These are phyloP conservation scores for Wickerhamomyces tratensis DNA, from an alignment of 805 yeast species.

Conservation along the genomic window DNA sequence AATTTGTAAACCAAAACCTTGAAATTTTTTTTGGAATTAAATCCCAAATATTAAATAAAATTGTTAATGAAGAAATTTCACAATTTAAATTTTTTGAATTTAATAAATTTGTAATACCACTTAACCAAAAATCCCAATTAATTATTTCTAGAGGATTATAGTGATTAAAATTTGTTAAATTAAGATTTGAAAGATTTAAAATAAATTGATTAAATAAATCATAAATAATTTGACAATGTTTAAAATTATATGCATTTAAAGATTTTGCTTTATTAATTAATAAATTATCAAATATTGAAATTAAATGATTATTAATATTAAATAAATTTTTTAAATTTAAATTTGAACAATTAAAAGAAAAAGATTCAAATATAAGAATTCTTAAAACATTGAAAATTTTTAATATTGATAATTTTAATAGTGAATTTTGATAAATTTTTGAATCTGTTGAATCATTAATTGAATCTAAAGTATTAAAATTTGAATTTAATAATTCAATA, in stretches of 20 bases:
- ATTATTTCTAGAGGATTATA: conserved; percentile 17
- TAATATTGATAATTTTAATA: conserved; percentile 3
- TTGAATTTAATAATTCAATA: conserved; percentile 10
- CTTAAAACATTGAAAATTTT: conserved; percentile 6
- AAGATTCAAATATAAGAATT: conserved; percentile 1
- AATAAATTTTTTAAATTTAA: not conserved
- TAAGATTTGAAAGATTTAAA: conserved; percentile 7
- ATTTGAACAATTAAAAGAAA: not conserved
- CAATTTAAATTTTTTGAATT: conserved; percentile 50
- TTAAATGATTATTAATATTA: too few species aligned
- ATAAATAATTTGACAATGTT: conserved; percentile 31
- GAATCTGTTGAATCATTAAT: not conserved
- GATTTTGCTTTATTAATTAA: conserved; percentile 24
- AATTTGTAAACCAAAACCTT: conserved; percentile 1
- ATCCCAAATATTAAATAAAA: conserved; percentile 70
- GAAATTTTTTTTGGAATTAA: conserved; percentile 34
- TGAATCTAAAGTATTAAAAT: conserved; percentile 5
- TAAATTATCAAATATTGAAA: conserved; percentile 1
- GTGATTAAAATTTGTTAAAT: not conserved
- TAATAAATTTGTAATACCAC: conserved; percentile 49
- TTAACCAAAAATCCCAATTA: conserved; percentile 75
- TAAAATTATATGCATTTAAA: conserved; percentile 26
- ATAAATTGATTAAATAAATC: conserved; percentile 23
- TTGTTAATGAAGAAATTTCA: conserved; percentile 53
- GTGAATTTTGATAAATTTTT: too few species aligned